A percentile compares a stretch with the other conserved stretches of the same genome.
Conservation (phyloP, 805 yeast genomes). For the Danielia reshetovae region DNA sequence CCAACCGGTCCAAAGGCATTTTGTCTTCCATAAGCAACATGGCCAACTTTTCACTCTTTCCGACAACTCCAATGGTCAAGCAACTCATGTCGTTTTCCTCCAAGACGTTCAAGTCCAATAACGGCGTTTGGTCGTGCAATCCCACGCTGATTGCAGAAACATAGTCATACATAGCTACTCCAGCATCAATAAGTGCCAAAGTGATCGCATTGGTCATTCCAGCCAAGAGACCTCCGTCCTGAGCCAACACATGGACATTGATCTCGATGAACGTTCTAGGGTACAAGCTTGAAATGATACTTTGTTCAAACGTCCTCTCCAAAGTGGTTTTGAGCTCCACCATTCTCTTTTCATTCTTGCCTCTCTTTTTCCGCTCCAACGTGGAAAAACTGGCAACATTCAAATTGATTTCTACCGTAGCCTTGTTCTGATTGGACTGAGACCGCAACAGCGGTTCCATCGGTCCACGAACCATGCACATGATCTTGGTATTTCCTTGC, state of each 20-base stretch:
- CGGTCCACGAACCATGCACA: slow-evolving; percentile 87
- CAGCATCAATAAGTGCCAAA: slow-evolving; percentile 89
- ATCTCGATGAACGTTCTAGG: slow-evolving; percentile 82
- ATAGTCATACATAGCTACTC: slow-evolving; percentile 90
- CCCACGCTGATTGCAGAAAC: slow-evolving; percentile 81
- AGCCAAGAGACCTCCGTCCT: slow-evolving; percentile 87
- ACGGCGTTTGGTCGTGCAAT: slow-evolving; percentile 65
- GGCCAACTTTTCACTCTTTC: slow-evolving; percentile 75
- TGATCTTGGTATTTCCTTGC: slow-evolving; percentile 86
- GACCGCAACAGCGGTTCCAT: slow-evolving; percentile 67
- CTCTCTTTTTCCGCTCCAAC: slow-evolving; percentile 65
- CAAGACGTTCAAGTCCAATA: slow-evolving; percentile 74
- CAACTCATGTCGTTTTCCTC: slow-evolving; percentile 84
- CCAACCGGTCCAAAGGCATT: slow-evolving; percentile 77
- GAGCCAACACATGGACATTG: slow-evolving; percentile 71
- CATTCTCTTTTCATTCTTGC: slow-evolving; percentile 65
- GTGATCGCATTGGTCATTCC: slow-evolving; percentile 82
- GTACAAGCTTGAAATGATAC: slow-evolving; percentile 67
- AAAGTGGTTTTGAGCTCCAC: slow-evolving; percentile 64
- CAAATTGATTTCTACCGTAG: slow-evolving; percentile 59
- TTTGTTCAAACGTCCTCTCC: slow-evolving; percentile 68
- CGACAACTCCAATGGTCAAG: slow-evolving; percentile 80
- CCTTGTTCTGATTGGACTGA: slow-evolving; percentile 47
- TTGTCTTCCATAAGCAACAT: slow-evolving; percentile 76
- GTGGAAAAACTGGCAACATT: slow-evolving; percentile 80